phyloP scores from a whole-genome alignment of 176 grass and related monocot species.

The Cymbopogon citratus region DNA sequence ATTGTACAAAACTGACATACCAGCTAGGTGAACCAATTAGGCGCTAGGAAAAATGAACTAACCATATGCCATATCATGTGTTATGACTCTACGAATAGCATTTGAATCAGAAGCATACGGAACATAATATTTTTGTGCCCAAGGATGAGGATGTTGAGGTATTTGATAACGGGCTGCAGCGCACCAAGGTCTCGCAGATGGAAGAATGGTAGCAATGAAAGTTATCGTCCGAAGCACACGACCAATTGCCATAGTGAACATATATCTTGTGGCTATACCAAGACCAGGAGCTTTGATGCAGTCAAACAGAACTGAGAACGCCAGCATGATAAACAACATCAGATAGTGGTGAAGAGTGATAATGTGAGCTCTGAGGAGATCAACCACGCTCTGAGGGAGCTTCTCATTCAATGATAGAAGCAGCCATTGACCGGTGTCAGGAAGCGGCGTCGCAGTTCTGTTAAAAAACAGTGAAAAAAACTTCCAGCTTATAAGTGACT shows the following conservation, averaged over 20 bases:
- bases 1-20: not conserved
- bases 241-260: slow-evolving; percentile 87
- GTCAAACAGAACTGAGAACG: slow-evolving; percentile 69
- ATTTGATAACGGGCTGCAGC: slow-evolving; percentile 58
- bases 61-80: slow-evolving; percentile 71
- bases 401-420: slow-evolving; percentile 77
- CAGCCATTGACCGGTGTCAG: slow-evolving; percentile 91
- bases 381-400: slow-evolving; percentile 52
- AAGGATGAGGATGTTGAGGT: slow-evolving; percentile 77
- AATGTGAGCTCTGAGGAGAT: slow-evolving; percentile 68
- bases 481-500: not conserved
- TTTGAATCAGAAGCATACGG: slow-evolving; percentile 76
- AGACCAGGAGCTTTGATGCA: slow-evolving; percentile 90
- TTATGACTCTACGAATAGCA: slow-evolving; percentile 65
- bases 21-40: slow-evolving; percentile 14
- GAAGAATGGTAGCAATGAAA: slow-evolving; percentile 84
- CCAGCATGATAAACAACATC: slow-evolving; percentile 92
- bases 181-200: slow-evolving; percentile 82
- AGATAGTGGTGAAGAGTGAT: slow-evolving; percentile 85
- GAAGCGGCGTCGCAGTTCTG: slow-evolving; percentile 72
- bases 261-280: slow-evolving; percentile 71
- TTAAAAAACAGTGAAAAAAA: not conserved
- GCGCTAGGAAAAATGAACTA: slow-evolving; percentile 18
- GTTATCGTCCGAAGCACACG: slow-evolving; percentile 69
- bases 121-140: slow-evolving; percentile 80